Evolutionary conservation across 225 moss, liverwort and hornwort species (phyloP).

Genomic region (Pleurozium schreberi): DNA sequence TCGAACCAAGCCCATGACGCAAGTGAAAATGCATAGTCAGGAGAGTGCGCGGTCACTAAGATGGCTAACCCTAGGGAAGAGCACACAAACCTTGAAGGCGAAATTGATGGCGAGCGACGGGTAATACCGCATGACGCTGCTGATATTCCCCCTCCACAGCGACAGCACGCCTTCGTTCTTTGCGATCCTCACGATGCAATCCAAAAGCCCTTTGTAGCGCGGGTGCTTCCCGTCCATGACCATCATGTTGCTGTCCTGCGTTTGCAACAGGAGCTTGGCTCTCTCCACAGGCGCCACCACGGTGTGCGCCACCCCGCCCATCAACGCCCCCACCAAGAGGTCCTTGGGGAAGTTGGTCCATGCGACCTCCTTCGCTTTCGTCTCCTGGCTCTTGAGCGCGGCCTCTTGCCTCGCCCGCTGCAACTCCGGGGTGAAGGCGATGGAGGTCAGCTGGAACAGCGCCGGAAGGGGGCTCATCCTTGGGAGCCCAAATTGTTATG

Average conservation of each 20-base stretch:
- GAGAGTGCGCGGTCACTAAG: no score
- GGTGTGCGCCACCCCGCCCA: constrained; percentile 92
- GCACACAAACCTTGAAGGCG: constrained; percentile 61
- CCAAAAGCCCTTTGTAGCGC: constrained; percentile 84
- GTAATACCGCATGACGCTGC: constrained; percentile 91
- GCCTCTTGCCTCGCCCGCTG: constrained; percentile 42
- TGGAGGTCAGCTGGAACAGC: constrained; percentile 48
- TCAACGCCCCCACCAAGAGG: constrained; percentile 60
- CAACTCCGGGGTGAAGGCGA: constrained; percentile 35
- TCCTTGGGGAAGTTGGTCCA: constrained; percentile 89
- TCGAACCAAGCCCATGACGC: neutral
- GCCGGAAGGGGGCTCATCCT: constrained; percentile 50
- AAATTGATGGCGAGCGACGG: constrained; percentile 96
- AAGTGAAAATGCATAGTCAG: neutral
- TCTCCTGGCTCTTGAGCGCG: constrained; percentile 11
- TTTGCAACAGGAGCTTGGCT: constrained; percentile 88
- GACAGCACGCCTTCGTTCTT: constrained; percentile 84
- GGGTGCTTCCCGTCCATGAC: constrained; percentile 66
- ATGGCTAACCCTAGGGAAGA: neutral
- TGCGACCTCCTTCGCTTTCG: constrained; percentile 32
- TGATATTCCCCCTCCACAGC: constrained; percentile 85
- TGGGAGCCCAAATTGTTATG: neutral
- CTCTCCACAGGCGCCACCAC: constrained; percentile 92
- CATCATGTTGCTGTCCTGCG: constrained; percentile 91
- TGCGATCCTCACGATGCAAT: constrained; percentile 77